Evolutionary conservation across 106 monocot species (phyloP), one percentile per base, ranked within the genome.

Genomic region (Dactylorhiza incarnata): DNA sequence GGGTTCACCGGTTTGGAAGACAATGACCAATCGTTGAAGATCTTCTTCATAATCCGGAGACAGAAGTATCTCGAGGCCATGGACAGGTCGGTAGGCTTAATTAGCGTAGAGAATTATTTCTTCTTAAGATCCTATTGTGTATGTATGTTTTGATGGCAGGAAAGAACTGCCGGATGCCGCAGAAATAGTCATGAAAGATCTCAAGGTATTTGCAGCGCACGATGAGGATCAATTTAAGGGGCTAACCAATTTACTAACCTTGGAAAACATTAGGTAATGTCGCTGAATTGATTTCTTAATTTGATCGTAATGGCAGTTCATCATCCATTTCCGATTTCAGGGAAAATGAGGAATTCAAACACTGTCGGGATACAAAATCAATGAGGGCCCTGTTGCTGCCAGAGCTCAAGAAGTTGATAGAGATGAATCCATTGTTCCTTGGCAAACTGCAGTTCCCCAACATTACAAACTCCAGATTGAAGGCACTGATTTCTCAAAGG

Each of bases 391-490:
- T 86, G 59, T 83, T 86, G 83, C 73, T 89, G 24, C 75, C 80
- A 20, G 86, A 89, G 69, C 84, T 91, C 2, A 88, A 88, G 79
- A 88, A 91, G 63, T 52, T 90, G 56, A 90, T 90, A 44, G 85
- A 87, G 78, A 85, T 85, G 48, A 88, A 88, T 73, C 88, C 88
- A 49, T 55, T 86, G 25, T 86, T 89, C 45, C 66, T 81, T 14
- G 89, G 84, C 26, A 89, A 89, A 56, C 76, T 89, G 37, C 56
- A 45, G 3, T 89, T 86, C 67, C 89, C 89, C 9, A 84, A 80
- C 77, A 58, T 89, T 3, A 86, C 79, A 49, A 78, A 82, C 3
- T 81, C 86, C 46, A 68, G 89, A 5, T 56, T 89, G 22, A 80
- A 84, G 61, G 84, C 86, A 73, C 69, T 89, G 37, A 84, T 89